Percentiles rank a stretch among this genome's conserved stretches.
Conservation (phyloP, 2,329 filamentous ascomycete species). For the Colletotrichum plurivorum region DNA sequence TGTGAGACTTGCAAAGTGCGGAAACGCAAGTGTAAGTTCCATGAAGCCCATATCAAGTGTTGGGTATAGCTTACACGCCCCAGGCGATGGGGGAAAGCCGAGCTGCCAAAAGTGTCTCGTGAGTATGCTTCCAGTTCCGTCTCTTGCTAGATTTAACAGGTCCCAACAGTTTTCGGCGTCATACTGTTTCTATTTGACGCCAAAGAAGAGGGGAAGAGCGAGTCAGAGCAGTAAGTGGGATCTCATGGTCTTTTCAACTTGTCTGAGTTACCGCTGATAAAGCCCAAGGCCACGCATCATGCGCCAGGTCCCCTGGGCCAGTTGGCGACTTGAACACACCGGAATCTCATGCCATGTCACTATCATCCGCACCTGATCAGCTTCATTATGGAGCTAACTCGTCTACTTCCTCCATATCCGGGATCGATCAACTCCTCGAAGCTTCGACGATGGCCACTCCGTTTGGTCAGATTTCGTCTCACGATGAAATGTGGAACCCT, state of each 20-base stretch:
- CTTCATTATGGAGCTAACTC: not conserved
- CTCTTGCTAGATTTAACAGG: not conserved
- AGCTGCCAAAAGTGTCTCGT: slow-evolving; percentile 29
- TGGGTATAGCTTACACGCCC: not conserved
- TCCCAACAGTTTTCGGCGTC: not conserved
- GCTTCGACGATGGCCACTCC: not conserved
- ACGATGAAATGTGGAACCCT: not conserved
- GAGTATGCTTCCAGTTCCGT: not conserved
- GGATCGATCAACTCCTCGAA: slow-evolving; percentile 6
- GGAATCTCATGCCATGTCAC: not conserved
- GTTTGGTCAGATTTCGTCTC: not conserved
- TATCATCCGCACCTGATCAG: not conserved
- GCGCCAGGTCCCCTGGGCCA: not conserved
- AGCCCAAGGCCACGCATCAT: not conserved
- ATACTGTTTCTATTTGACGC: slow-evolving; percentile 14
- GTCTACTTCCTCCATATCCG: not conserved
- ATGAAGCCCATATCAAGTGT: not conserved
- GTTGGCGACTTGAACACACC: not conserved
- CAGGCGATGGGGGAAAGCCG: slow-evolving; percentile 26
- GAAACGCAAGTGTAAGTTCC: slow-evolving; percentile 21
- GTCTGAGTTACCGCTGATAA: too few relatives aligned
- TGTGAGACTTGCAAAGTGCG: slow-evolving; percentile 25
- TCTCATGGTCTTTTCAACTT: not conserved
- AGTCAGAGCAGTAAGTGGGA: slow-evolving; percentile 12
- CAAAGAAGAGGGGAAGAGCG: slow-evolving; percentile 24